These are phyloP conservation scores for Colletotrichum eremochloae DNA, from an alignment of 2,329 filamentous ascomycete genomes.

Conservation along the genomic window DNA sequence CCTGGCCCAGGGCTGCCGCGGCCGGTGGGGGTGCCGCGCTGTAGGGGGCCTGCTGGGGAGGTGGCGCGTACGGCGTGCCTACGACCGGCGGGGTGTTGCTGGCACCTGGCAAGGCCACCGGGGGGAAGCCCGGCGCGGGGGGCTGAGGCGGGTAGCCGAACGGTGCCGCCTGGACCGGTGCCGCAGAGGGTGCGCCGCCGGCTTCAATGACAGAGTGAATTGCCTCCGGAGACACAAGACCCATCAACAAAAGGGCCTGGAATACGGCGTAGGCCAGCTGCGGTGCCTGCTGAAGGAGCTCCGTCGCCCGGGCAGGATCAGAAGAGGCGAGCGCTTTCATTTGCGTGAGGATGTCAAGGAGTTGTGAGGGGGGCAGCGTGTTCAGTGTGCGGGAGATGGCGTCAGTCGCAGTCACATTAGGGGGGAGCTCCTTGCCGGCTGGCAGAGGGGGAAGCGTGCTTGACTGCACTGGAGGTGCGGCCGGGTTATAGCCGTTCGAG, in stretches of 20 bases:
- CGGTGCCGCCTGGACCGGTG: conserved; percentile 28
- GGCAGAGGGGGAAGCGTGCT: conserved; percentile 83
- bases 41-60: conserved; percentile 55
- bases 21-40: conserved; percentile 46
- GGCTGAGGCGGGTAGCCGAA: conserved; percentile 45
- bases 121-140: conserved; percentile 51
- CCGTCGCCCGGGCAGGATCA: conserved; percentile 86
- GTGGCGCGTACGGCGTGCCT: conserved; percentile 61
- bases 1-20: conserved; percentile 58
- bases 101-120: conserved; percentile 49
- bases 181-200: conserved; percentile 56
- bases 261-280: conserved; percentile 96
- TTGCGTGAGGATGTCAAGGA: conserved; percentile 92
- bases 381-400: conserved; percentile 93
- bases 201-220: conserved; percentile 84
- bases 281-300: conserved; percentile 88
- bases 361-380: conserved; percentile 86
- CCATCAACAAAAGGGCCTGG: conserved; percentile 92
- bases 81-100: conserved; percentile 64
- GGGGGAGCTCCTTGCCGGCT: conserved; percentile 84
- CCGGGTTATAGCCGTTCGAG: conserved; percentile 52
- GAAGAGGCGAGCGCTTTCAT: conserved; percentile 91
- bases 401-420: conserved; percentile 86
- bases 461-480: conserved; percentile 47
- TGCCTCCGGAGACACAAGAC: conserved; percentile 87